Percentiles rank a stretch among this genome's conserved stretches.
Conservation (phyloP, 176 grass and related monocot species). For the Musa schizocarpa region DNA sequence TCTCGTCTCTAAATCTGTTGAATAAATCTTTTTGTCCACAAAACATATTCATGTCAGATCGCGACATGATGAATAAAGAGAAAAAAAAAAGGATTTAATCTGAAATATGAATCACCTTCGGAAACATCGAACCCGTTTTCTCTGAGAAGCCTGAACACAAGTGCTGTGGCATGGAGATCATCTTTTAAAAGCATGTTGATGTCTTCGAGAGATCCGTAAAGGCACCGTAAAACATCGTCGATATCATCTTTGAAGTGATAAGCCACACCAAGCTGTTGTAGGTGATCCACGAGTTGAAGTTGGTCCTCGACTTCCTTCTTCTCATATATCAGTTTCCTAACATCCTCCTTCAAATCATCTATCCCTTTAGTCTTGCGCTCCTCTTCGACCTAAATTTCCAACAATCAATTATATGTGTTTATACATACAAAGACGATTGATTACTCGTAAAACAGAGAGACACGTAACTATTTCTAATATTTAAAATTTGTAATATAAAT, state of each 20-base stretch:
- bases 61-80: too few relatives aligned
- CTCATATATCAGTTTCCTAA: background rate
- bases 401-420: background rate
- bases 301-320: background rate
- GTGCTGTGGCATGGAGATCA: conserved; percentile 8
- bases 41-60: too few relatives aligned
- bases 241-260: conserved; percentile 8
- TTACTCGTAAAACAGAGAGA: too few relatives aligned
- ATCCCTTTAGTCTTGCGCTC: background rate
- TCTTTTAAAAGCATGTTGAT: background rate
- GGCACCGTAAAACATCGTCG: background rate
- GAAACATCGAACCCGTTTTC: conserved; percentile 17
- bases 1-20: background rate
- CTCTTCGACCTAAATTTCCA: background rate
- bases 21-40: background rate
- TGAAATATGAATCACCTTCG: conserved; percentile 12
- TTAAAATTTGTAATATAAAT: too few relatives aligned
- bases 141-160: conserved; percentile 24
- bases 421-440: too few relatives aligned
- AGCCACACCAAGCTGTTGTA: background rate
- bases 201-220: background rate
- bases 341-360: background rate
- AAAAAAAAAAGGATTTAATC: background rate
- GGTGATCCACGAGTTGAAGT: background rate
- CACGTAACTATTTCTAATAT: too few relatives aligned